Percentiles rank a stretch among this genome's conserved stretches.
Evolutionary conservation across 2,329 filamentous ascomycete genomes (phyloP).

Genomic region (Penicillium sp.): DNA sequence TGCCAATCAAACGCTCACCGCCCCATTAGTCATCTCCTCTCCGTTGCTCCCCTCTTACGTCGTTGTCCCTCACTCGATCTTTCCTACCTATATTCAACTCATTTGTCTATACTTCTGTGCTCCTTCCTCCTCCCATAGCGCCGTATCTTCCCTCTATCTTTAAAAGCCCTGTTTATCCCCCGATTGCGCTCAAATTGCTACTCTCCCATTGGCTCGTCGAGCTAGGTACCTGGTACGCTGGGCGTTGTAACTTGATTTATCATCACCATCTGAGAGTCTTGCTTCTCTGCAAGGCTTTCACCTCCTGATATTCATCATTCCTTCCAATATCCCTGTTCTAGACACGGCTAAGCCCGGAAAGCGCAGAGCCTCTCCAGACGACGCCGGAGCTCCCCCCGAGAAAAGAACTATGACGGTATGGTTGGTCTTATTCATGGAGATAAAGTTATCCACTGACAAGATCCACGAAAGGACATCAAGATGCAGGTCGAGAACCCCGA

Average conservation of each 20-base stretch:
- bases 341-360: slow-evolving; percentile 50
- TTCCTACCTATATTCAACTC: slow-evolving; percentile 5
- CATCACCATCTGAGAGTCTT: slow-evolving; percentile 41
- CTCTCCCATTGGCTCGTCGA: slow-evolving; percentile 13
- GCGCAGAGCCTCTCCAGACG: slow-evolving; percentile 50
- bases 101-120: slow-evolving; percentile 15
- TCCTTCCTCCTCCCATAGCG: slow-evolving; percentile 6
- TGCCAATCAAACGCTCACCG: slow-evolving; percentile 7
- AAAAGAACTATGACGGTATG: slow-evolving; percentile 54
- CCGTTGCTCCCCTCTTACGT: slow-evolving; percentile 31
- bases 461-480: slow-evolving; percentile 46
- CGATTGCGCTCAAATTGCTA: slow-evolving; percentile 12
- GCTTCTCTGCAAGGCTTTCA: slow-evolving; percentile 42
- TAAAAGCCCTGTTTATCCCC: slow-evolving; percentile 4
- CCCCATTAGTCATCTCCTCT: slow-evolving; percentile 11
- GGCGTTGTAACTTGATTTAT: slow-evolving; percentile 28
- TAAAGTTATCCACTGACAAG: slow-evolving; percentile 16
- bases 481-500: slow-evolving; percentile 61
- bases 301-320: slow-evolving; percentile 39
- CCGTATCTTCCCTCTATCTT: slow-evolving; percentile 8
- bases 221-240: slow-evolving; percentile 29
- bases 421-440: slow-evolving; percentile 6
- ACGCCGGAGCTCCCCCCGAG: slow-evolving; percentile 46
- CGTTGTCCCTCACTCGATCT: slow-evolving; percentile 18
- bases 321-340: slow-evolving; percentile 43